Evolutionary conservation across 2,329 filamentous ascomycete genomes (phyloP).

Genomic region (Diaporthe nobilis): DNA sequence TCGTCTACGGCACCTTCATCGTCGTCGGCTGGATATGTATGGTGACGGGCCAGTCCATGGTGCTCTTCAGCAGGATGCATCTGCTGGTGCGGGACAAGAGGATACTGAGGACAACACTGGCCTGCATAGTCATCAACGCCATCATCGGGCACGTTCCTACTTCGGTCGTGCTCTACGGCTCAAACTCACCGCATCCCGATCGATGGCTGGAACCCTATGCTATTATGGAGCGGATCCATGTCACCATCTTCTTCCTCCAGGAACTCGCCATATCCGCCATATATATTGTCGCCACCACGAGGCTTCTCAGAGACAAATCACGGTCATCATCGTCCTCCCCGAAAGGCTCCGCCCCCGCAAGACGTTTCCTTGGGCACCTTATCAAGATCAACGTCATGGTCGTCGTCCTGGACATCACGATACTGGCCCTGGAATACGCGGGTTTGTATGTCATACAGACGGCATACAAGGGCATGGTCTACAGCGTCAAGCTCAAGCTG

Average conservation of each 20-base stretch:
- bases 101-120: slow-evolving; percentile 63
- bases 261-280: slow-evolving; percentile 65
- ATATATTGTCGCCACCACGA: slow-evolving; percentile 51
- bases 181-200: slow-evolving; percentile 7
- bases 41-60: slow-evolving; percentile 70
- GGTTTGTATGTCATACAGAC: slow-evolving; percentile 52
- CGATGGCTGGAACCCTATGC: slow-evolving; percentile 54
- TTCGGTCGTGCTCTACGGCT: slow-evolving; percentile 57
- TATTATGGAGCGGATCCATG: slow-evolving; percentile 69
- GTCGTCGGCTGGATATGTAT: slow-evolving; percentile 65
- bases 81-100: slow-evolving; percentile 67
- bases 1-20: background rate
- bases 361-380: slow-evolving; percentile 52
- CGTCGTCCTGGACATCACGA: slow-evolving; percentile 54
- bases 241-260: slow-evolving; percentile 69
- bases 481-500: slow-evolving; percentile 55
- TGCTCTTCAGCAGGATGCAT: slow-evolving; percentile 73
- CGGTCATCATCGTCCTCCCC: background rate
- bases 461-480: slow-evolving; percentile 52
- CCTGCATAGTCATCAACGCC: slow-evolving; percentile 69
- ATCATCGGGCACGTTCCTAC: slow-evolving; percentile 67
- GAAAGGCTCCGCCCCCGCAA: background rate
- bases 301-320: slow-evolving; percentile 20
- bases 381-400: slow-evolving; percentile 60
- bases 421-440: slow-evolving; percentile 52